Evolutionary conservation across 768 basidiomycete species (phyloP), one percentile per base, ranked within the genome.

Genomic region (Russula brevipes): DNA sequence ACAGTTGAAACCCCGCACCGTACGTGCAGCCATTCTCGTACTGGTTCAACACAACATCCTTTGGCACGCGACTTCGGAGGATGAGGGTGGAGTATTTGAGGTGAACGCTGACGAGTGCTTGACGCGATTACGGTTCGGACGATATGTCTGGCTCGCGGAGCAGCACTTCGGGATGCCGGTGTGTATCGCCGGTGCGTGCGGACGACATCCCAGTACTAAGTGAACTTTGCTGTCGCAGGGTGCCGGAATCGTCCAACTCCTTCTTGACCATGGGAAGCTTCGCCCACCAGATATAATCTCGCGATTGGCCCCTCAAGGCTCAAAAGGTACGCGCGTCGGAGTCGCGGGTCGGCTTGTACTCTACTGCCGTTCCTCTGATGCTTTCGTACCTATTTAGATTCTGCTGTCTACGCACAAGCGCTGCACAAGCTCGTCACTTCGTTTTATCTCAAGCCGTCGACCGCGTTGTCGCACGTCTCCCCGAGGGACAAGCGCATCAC

Each of bases 31-130:
- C 19, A 76, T 95, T 19, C 77, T 97, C 50, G 82, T 88, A 50
- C 82, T 98, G 57, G 80, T 95, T 17, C 95, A 98, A 72, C 95
- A 98, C 72, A 94, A 97, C 74, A 74, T 97, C 49, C 78, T 95
- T 49, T 94, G 93, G 90, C 91, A 94, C 71, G 82, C 87, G 9
- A 81, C 81, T 44, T 81, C 81, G 5, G 85, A 86, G 9, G 84
- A 85, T n/a, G 87, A 85, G 46, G 84, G 82, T 5, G 89, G 88
- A 66, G 81, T 89, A 61, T 79, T 90, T 53, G 94, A 97, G 72
- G 78, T 96, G 66, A 93, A 94, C 69, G 76, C 85, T 14, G 83
- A 88, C 58, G 92, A 94, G 71, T 94, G 94, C 72, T 78, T 97
- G 41, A 77, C 85, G 75, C 79, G 94, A 60, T 69, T 93, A 72